A percentile compares a stretch with the other conserved stretches of the same genome.
Evolutionary conservation across 2,329 filamentous ascomycete species (phyloP).

Genomic region (Zasmidium cellare): DNA sequence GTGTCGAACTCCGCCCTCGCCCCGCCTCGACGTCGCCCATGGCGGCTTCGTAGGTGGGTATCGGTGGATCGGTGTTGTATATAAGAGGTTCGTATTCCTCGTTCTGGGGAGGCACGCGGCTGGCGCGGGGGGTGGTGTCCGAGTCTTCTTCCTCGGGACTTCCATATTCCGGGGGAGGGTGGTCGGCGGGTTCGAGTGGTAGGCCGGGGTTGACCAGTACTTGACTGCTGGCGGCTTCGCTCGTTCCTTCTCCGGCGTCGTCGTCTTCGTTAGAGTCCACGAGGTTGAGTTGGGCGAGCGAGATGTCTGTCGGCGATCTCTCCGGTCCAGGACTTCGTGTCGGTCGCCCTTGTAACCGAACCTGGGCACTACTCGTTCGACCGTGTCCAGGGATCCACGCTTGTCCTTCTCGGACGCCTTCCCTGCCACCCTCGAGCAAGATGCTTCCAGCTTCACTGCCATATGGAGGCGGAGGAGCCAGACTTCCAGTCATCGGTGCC

Average conservation of each 20-base stretch:
- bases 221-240: constrained; percentile 21
- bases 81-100: constrained; percentile 9
- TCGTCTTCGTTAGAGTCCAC: constrained; percentile 56
- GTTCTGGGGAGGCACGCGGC: constrained; percentile 23
- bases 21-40: constrained; percentile 42
- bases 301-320: constrained; percentile 93
- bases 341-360: constrained; percentile 68
- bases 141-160: constrained; percentile 39
- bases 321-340: constrained; percentile 80
- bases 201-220: constrained; percentile 27
- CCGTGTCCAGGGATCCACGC: constrained; percentile 64
- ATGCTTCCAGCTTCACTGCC: constrained; percentile 97
- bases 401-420: constrained; percentile 55
- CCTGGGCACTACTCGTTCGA: constrained; percentile 74
- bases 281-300: constrained; percentile 79
- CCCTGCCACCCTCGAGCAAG: constrained; percentile 76
- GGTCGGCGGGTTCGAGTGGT: constrained; percentile 34
- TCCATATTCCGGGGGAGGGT: constrained; percentile 50
- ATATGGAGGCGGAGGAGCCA: constrained; percentile 93
- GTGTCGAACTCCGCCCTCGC: constrained; percentile 29
- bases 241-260: constrained; percentile 26
- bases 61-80: constrained; percentile 56
- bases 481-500: constrained; percentile 89
- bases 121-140: constrained; percentile 27
- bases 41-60: constrained; percentile 80